A percentile compares a stretch with the other conserved stretches of the same genome.
phyloP scores from a whole-genome alignment of 768 basidiomycete genomes.

The Leccinum variicolor region DNA sequence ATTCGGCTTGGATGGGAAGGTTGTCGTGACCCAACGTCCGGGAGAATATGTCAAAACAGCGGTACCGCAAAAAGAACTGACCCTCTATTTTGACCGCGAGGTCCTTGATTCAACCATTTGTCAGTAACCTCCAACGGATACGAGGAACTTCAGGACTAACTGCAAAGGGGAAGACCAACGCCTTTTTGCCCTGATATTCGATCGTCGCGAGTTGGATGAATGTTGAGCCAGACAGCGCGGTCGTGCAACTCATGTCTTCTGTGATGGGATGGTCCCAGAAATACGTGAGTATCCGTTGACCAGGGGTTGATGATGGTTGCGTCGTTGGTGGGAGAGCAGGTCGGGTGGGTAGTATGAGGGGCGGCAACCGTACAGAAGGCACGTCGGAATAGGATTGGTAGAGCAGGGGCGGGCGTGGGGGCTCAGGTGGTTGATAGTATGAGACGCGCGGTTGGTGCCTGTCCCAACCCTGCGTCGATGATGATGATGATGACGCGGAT shows the following conservation, averaged over 20 bases:
- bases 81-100: slow-evolving; percentile 66
- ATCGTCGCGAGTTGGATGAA: slow-evolving; percentile 54
- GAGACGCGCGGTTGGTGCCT: slow-evolving; percentile 14
- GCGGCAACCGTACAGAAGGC: slow-evolving; percentile 19
- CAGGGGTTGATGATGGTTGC: slow-evolving; percentile 9
- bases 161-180: slow-evolving; percentile 61
- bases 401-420: slow-evolving; percentile 5
- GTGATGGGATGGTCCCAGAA: slow-evolving; percentile 39
- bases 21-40: slow-evolving; percentile 26
- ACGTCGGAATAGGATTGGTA: slow-evolving; percentile 16
- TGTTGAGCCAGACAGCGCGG: slow-evolving; percentile 59
- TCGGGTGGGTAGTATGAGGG: slow-evolving; percentile 17
- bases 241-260: slow-evolving; percentile 45
- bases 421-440: slow-evolving; percentile 3
- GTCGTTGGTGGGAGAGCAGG: slow-evolving; percentile 1
- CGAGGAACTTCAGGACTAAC: slow-evolving; percentile 31
- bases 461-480: slow-evolving; percentile 2
- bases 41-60: slow-evolving; percentile 61
- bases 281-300: slow-evolving; percentile 42
- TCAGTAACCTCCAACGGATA: too few species aligned
- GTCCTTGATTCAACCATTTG: slow-evolving; percentile 40
- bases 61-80: slow-evolving; percentile 66
- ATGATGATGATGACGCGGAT: background rate
- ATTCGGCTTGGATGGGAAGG: slow-evolving; percentile 55
- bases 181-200: slow-evolving; percentile 50